Base-by-base conservation (phyloP, 345 rosid species). In the Euphorbia peplus region DNA sequence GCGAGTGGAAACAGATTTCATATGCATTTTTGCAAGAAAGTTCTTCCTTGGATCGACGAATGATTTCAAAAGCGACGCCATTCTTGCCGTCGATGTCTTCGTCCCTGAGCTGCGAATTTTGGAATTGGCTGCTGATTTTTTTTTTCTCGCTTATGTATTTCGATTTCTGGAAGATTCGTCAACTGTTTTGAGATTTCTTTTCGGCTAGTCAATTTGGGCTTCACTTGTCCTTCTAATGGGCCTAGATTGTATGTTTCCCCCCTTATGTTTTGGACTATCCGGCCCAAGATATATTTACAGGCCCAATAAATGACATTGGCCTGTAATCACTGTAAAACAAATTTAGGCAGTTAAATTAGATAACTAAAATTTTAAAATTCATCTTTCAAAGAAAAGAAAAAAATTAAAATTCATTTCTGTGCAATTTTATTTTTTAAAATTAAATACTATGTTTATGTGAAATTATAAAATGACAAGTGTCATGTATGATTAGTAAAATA, bases 21-120 rank as follows among this genome's bases (percentile, higher is more conserved):
- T 86, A 83, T 93, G 97, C 73, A 70, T 48, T 19, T 87, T 87
- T 10, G 92, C 96, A n/a, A 90, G 12, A 83, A 83, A 79, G 81
- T 78, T 90, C 86, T 83, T 93, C 75, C 64, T 86, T 21, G 97
- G 98, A 84, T 91, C 86, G 5, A 85, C 0, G 0, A 91, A 22
- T 10, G 81, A 65, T 63, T 77, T 80, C 66, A 84, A 62, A 65
- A 86, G 68, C 69, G 90, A 82, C 70, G 86, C 30, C 90, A 83
- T 86, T 62, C 58, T 68, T 62, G 13, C 3, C 24, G 29, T 18
- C 52, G 5, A 14, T 62, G 8, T 41, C n/a, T 42, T 37, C 12
- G 6, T 5, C 56, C 25, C 39, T 53, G 28, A 52, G 28, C 65
- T 56, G 5, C 1, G 4, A 3, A 16, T 14, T 0, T n/a, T 22